These are phyloP conservation scores for Ilex aquifolium DNA, from an alignment of 257 asterid species.

Conservation along the genomic window DNA sequence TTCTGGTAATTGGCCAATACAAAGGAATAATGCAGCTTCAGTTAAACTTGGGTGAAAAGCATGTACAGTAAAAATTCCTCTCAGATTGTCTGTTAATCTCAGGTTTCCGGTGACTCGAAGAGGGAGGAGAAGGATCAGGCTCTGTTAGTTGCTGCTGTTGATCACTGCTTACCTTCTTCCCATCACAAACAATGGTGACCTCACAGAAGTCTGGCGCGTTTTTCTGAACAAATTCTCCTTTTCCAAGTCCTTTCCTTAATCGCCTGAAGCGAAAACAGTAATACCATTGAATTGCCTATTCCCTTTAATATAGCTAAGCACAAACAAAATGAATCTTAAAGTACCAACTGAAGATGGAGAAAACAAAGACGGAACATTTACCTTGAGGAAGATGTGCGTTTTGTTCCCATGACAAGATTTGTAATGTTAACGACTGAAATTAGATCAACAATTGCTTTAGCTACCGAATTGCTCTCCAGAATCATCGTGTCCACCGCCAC, in stretches of 20 bases:
- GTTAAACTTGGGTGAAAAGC: constrained; percentile 44
- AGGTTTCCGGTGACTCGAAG: constrained; percentile 16
- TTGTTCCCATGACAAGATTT: constrained; percentile 55
- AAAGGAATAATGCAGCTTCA: constrained; percentile 8
- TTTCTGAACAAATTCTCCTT: constrained; percentile 60
- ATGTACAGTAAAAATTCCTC: constrained; percentile 54
- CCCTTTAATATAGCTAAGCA: too few relatives aligned
- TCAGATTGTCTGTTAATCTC: constrained; percentile 23
- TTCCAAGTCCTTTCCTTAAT: constrained; percentile 44
- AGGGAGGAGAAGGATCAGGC: constrained; percentile 10
- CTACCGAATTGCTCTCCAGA: constrained; percentile 64
- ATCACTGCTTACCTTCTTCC: constrained; percentile 22
- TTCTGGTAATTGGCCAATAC: too few relatives aligned
- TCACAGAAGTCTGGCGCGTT: constrained; percentile 59
- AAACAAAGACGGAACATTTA: constrained; percentile 7
- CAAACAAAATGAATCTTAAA: too few relatives aligned
- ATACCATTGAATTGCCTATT: background rate
- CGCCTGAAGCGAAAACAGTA: constrained; percentile 24
- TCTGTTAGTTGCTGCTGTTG: constrained; percentile 22
- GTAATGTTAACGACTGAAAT: constrained; percentile 52
- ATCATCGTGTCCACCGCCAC: constrained; percentile 71
- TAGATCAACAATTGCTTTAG: constrained; percentile 64
- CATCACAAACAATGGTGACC: constrained; percentile 43
- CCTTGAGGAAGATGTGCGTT: constrained; percentile 44
- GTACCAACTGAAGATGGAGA: too few relatives aligned